Evolutionary conservation across 345 rosid species (phyloP), one percentile per base, ranked within the genome.

Genomic region (Salix viminalis): DNA sequence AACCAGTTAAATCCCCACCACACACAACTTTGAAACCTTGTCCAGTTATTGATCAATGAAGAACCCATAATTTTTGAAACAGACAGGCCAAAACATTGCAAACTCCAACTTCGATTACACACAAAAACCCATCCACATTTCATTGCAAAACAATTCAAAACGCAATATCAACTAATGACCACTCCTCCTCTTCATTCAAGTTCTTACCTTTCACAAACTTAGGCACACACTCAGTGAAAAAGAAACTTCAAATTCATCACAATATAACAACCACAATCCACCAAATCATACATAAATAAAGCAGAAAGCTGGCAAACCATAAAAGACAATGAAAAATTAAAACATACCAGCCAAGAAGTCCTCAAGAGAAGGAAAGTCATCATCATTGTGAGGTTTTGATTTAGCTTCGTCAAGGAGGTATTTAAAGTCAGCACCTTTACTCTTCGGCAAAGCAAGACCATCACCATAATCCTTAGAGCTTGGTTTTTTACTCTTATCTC

Each of bases 361-460:
- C 39, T 86, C 88, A 61, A 90, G 32, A 16, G 90, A 86, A 46
- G 83, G 69, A 11, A 87, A 64, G 79, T 90, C 88, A 44, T 76
- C 77, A 73, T 13, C 39, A 21, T 88, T 85, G 67, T 78, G 84
- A 30, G 85, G 77, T 13, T 76, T 92, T 62, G 92, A 89, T 72
- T 79, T 84, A 77, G 97, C 97, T 87, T 95, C 97, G 14, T 87
- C 83, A 76, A 93, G 62, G 82, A 93, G 76, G 81, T 90, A 82
- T 28, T 76, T 34, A 76, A 87, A 93, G 82, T 93, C 97, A 2
- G 92, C 89, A 34, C 99, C 99, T 81, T 91, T 93, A 80, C 97
- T 95, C 87, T 87, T 95, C 0, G 92, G 97, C 69, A 82, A 37
- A 68, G 81, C 54, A 58, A 52, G 10, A 66, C 44, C n/a, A 66